Conservation (phyloP, 2,329 filamentous ascomycete genomes). For the Scedosporium boydii region DNA sequence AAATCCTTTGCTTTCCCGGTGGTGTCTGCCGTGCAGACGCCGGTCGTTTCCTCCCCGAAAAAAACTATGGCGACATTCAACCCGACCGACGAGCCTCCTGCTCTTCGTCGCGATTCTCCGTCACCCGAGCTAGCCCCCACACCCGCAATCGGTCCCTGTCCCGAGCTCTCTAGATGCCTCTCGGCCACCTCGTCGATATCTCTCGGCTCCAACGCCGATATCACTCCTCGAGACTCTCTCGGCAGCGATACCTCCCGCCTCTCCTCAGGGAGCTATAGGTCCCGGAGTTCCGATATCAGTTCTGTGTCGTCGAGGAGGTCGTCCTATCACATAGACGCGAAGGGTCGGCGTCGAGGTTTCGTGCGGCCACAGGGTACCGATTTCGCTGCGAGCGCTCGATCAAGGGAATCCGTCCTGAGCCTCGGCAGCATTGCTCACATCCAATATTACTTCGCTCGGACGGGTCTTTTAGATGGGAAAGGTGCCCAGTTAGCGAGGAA, state of each 20-base stretch:
- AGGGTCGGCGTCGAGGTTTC: constrained; percentile 62
- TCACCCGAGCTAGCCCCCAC: constrained; percentile 53
- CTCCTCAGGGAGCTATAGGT: constrained; percentile 50
- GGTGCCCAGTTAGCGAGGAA: constrained; percentile 75
- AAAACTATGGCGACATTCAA: constrained; percentile 22
- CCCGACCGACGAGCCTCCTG: constrained; percentile 13
- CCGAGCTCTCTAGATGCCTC: constrained; percentile 52
- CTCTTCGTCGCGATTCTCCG: constrained; percentile 49
- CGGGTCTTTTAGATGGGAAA: constrained; percentile 86
- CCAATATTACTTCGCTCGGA: constrained; percentile 96
- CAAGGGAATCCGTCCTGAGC: constrained; percentile 90
- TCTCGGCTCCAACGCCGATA: constrained; percentile 41
- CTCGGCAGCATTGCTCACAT: constrained; percentile 93
- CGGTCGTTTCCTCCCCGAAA: too few relatives aligned
- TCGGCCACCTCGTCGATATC: constrained; percentile 54
- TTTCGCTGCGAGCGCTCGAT: constrained; percentile 83
- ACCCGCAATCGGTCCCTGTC: constrained; percentile 50
- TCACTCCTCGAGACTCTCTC: constrained; percentile 40
- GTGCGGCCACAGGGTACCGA: constrained; percentile 79
- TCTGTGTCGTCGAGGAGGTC: constrained; percentile 14
- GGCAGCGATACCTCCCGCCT: constrained; percentile 52
- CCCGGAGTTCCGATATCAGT: constrained; percentile 33
- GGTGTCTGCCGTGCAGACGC: too few relatives aligned
- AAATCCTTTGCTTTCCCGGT: not conserved
- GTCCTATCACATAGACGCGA: constrained; percentile 22